Conservation (phyloP, 2,329 filamentous ascomycete species). For the Phaeophleospora eucalypticola region DNA sequence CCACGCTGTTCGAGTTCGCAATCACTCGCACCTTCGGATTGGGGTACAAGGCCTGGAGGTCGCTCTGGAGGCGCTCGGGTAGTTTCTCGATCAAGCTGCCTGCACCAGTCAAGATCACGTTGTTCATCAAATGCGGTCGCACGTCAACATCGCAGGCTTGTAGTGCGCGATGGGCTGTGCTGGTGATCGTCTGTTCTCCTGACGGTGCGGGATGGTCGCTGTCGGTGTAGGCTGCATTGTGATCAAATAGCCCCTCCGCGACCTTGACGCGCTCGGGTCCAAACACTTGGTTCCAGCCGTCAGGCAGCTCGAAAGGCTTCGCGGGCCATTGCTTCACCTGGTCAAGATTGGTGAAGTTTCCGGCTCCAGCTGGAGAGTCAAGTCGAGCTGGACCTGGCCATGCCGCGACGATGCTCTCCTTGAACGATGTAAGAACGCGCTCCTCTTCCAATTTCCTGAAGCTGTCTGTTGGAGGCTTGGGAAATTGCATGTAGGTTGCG, state of each 20-base stretch:
- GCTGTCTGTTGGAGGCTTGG: slow-evolving; percentile 57
- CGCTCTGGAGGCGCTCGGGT: slow-evolving; percentile 81
- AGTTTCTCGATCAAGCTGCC: slow-evolving; percentile 85
- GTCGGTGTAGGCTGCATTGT: slow-evolving; percentile 63
- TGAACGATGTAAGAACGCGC: slow-evolving; percentile 89
- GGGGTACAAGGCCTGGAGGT: slow-evolving; percentile 77
- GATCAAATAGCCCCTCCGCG: slow-evolving; percentile 87
- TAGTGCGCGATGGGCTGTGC: slow-evolving; percentile 73
- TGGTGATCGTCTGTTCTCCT: slow-evolving; percentile 70
- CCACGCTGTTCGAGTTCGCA: slow-evolving; percentile 77
- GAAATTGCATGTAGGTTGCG: slow-evolving; percentile 68
- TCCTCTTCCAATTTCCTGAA: slow-evolving; percentile 87
- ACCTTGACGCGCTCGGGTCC: slow-evolving; percentile 80
- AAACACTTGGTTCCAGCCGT: slow-evolving; percentile 95
- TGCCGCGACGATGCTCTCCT: slow-evolving; percentile 92
- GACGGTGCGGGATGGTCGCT: slow-evolving; percentile 52
- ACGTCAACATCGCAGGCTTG: slow-evolving; percentile 83
- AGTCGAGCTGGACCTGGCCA: slow-evolving; percentile 79
- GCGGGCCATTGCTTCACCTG: slow-evolving; percentile 67
- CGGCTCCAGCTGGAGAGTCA: slow-evolving; percentile 43
- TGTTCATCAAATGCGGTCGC: slow-evolving; percentile 74
- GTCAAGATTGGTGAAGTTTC: slow-evolving; percentile 63
- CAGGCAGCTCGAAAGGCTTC: slow-evolving; percentile 92
- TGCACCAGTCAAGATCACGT: slow-evolving; percentile 89
- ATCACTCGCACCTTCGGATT: slow-evolving; percentile 83